phyloP scores from a whole-genome alignment of 2,329 filamentous ascomycete genomes.

The Aspergillus proliferans region DNA sequence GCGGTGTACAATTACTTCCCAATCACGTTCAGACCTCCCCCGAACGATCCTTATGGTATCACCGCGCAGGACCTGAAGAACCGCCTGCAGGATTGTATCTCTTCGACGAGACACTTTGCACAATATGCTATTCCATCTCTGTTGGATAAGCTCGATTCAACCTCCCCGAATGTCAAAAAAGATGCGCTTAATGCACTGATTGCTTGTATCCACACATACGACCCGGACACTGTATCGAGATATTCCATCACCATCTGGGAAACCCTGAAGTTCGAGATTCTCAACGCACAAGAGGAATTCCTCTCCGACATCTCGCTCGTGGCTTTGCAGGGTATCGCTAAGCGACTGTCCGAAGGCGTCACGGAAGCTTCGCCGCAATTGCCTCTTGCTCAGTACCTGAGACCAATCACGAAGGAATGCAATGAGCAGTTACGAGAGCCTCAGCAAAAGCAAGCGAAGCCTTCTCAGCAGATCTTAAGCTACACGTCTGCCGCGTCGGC shows the following conservation, averaged over 20 bases:
- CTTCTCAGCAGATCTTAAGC: constrained; percentile 55
- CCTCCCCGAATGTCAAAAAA: constrained; percentile 62
- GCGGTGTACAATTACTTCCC: constrained; percentile 67
- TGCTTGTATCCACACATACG: constrained; percentile 55
- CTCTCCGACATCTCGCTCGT: constrained; percentile 55
- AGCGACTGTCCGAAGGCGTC: constrained; percentile 46
- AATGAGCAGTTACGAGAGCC: constrained; percentile 63
- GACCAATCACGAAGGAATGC: constrained; percentile 60
- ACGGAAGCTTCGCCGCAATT: constrained; percentile 33
- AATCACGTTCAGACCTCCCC: constrained; percentile 63
- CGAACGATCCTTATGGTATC: constrained; percentile 63
- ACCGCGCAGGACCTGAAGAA: constrained; percentile 63
- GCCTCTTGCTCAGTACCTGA: constrained; percentile 49
- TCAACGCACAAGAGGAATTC: constrained; percentile 62
- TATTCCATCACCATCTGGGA: constrained; percentile 64
- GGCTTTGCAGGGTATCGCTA: constrained; percentile 50
- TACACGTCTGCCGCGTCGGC: constrained; percentile 51
- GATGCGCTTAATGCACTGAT: constrained; percentile 60
- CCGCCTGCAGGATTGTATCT: constrained; percentile 57
- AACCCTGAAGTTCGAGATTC: constrained; percentile 61
- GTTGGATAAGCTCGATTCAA: constrained; percentile 64
- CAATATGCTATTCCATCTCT: constrained; percentile 61
- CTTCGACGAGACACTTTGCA: constrained; percentile 58
- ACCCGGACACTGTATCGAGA: constrained; percentile 52
- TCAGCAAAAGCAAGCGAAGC: constrained; percentile 62